Percentiles rank a stretch among this genome's conserved stretches.
Conservation (phyloP, 164 flowering plant genomes). For the Liquidambar formosana region DNA sequence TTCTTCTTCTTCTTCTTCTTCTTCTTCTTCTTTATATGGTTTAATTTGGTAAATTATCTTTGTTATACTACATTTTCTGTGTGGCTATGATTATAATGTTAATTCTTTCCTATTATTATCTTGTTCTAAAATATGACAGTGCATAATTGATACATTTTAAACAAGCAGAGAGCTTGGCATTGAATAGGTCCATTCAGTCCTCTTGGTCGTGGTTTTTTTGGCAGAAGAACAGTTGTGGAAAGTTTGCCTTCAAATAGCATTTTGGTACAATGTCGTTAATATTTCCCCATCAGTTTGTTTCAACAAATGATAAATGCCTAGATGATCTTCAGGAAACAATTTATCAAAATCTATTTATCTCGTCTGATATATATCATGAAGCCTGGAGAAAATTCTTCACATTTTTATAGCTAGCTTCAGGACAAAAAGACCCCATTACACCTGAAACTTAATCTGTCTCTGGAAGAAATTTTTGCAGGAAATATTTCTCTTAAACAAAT, state of each 20-base stretch:
- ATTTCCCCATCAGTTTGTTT: not conserved
- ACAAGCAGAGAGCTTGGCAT: slow-evolving; percentile 43
- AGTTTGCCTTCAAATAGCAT: slow-evolving; percentile 13
- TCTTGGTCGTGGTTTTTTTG: slow-evolving; percentile 52
- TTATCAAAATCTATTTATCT: not conserved
- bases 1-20: not conserved
- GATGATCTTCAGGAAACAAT: not conserved
- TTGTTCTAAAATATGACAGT: not conserved
- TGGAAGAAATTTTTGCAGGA: no score
- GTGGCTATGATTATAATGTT: no score
- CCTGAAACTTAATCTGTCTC: no score
- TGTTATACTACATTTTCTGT: no score
- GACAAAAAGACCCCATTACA: no score
- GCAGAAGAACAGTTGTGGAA: slow-evolving; percentile 30
- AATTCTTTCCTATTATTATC: not conserved
- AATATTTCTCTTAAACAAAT: no score
- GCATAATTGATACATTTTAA: not conserved
- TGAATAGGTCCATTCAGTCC: slow-evolving; percentile 46
- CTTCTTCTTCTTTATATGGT: no score
- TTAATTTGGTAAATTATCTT: no score
- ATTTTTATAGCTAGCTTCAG: no score
- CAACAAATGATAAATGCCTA: not conserved
- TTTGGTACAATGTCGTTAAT: slow-evolving; percentile 6
- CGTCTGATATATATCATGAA: no score
- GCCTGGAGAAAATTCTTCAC: no score